A percentile compares a stretch with the other conserved stretches of the same genome.
Conservation (phyloP, 2,329 filamentous ascomycete species). For the Lachnellula subtilissima region DNA sequence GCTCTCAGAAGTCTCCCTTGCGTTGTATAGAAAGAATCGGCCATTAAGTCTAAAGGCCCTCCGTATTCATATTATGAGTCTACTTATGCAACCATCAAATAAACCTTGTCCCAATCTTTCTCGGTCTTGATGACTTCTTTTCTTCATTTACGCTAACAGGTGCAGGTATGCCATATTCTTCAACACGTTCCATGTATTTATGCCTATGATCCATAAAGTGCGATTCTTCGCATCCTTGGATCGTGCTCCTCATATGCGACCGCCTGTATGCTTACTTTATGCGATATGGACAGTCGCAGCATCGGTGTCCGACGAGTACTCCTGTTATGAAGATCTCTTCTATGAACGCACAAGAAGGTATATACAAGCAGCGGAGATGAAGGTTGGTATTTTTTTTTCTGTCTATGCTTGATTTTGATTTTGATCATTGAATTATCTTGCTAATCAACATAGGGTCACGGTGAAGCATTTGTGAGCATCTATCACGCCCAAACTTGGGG, state of each 20-base stretch:
- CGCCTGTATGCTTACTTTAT: conserved; percentile 79
- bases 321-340: conserved; percentile 67
- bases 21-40: not conserved
- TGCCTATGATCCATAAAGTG: conserved; percentile 73
- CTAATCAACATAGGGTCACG: conserved; percentile 50
- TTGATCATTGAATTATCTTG: not conserved
- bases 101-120: not conserved
- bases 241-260: conserved; percentile 65
- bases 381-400: conserved; percentile 36
- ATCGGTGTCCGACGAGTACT: conserved; percentile 66
- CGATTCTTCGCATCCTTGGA: conserved; percentile 74
- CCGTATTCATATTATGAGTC: not conserved
- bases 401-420: too few species aligned
- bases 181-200: conserved; percentile 62
- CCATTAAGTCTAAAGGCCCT: not conserved
- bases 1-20: not conserved
- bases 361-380: conserved; percentile 78
- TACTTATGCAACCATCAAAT: not conserved
- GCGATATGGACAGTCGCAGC: conserved; percentile 82
- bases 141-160: conserved; percentile 7
- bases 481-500: conserved; percentile 77
- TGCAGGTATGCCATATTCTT: conserved; percentile 71
- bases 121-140: not conserved
- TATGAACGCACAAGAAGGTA: conserved; percentile 81
- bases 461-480: conserved; percentile 76